phyloP scores from a whole-genome alignment of 2,329 filamentous ascomycete genomes.

The Fusarium concolor region DNA sequence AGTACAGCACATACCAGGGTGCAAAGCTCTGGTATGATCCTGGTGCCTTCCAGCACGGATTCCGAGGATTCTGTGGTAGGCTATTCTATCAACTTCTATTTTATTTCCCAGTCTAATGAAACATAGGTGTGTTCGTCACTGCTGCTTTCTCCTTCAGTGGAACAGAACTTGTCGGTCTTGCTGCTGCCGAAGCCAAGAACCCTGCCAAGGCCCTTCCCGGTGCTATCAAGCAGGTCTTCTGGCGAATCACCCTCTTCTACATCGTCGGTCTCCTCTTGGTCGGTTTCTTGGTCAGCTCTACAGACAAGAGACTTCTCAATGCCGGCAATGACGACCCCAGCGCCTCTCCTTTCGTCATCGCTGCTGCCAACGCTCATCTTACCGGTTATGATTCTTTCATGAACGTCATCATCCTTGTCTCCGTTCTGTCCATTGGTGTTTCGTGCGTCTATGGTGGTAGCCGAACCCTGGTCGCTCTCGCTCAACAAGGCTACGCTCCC shows the following conservation, averaged over 20 bases:
- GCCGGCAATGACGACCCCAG: constrained; percentile 55
- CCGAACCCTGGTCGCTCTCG: constrained; percentile 68
- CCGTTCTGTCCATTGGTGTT: constrained; percentile 69
- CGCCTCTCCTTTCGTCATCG: constrained; percentile 68
- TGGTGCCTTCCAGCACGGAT: constrained; percentile 75
- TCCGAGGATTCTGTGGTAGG: constrained; percentile 78
- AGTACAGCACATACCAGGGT: constrained; percentile 61
- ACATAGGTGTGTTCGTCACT: constrained; percentile 61
- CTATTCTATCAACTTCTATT: rapidly evolving
- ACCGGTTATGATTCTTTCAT: constrained; percentile 66
- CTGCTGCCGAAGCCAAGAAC: constrained; percentile 77
- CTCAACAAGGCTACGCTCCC: constrained; percentile 70
- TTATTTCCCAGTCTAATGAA: neutral
- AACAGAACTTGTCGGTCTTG: constrained; percentile 79
- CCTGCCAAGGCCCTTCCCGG: constrained; percentile 79
- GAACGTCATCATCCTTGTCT: constrained; percentile 69
- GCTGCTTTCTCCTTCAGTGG: constrained; percentile 80
- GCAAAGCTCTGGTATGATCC: constrained; percentile 63
- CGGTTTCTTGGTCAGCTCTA: constrained; percentile 61
- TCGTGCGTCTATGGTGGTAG: constrained; percentile 70
- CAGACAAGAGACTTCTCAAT: constrained; percentile 61
- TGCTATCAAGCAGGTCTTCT: constrained; percentile 83
- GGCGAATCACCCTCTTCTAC: constrained; percentile 68
- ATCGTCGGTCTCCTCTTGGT: constrained; percentile 64
- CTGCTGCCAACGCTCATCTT: constrained; percentile 65